phyloP scores from a whole-genome alignment of 2,329 filamentous ascomycete species.

The Claviceps digitariae region DNA sequence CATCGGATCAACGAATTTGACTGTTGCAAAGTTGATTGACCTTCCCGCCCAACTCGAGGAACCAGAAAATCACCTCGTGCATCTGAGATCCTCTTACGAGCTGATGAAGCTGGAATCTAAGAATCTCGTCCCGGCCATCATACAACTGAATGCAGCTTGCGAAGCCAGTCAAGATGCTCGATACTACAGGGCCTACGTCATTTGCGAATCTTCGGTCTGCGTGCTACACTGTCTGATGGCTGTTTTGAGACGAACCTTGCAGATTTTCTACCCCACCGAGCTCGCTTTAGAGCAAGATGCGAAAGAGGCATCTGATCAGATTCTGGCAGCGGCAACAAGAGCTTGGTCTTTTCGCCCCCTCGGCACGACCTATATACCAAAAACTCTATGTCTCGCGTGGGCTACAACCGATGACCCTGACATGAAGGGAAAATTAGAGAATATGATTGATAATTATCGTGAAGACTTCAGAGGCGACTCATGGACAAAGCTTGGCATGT shows the following conservation, averaged over 20 bases:
- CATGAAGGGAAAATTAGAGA: not conserved
- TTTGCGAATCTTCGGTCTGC: constrained; percentile 5
- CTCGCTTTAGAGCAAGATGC: not conserved
- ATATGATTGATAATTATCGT: constrained; percentile 4
- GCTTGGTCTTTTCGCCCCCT: constrained; percentile 5
- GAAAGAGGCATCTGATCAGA: not conserved
- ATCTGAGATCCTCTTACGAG: constrained; percentile 1
- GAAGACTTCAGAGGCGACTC: constrained; percentile 3
- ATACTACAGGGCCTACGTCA: constrained; percentile 5
- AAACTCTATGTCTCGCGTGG: constrained; percentile 4
- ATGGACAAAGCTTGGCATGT: constrained; percentile 3
- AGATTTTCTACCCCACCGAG: constrained; percentile 3
- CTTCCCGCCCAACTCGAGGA: constrained; percentile 2
- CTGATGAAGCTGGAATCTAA: constrained; percentile 3
- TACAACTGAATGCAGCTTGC: constrained; percentile 1
- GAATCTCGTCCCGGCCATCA: constrained; percentile 1
- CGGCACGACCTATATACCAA: constrained; percentile 4
- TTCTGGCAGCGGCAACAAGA: constrained; percentile 2
- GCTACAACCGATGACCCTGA: constrained; percentile 3
- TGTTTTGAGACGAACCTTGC: constrained; percentile 2
- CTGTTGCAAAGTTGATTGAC: constrained; percentile 3
- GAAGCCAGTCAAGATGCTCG: not conserved
- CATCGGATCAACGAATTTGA: constrained; percentile 4
- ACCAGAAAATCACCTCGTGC: constrained; percentile 4
- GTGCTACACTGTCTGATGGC: constrained; percentile 5